A percentile compares a stretch with the other conserved stretches of the same genome.
Evolutionary conservation across 1,284 basidiomycete species (phyloP).

Genomic region (Paramarasmius palmivorus): DNA sequence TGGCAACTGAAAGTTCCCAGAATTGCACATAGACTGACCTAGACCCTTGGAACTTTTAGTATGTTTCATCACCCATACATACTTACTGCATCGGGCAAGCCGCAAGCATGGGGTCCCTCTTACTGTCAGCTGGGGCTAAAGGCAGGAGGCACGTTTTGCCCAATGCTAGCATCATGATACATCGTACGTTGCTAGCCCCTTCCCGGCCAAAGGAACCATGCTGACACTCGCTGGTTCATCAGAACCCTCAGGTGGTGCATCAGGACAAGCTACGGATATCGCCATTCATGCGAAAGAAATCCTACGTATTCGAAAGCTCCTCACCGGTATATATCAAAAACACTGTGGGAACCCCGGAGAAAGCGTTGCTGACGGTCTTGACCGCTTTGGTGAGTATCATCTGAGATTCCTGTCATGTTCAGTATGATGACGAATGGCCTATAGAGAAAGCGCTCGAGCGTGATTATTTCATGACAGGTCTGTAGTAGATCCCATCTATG

Average conservation of each 20-base stretch:
- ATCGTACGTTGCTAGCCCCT: constrained; percentile 60
- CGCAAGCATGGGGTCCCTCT: constrained; percentile 90
- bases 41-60: constrained; percentile 56
- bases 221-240: constrained; percentile 6
- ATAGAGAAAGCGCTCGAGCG: constrained; percentile 85
- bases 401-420: constrained; percentile 17
- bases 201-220: constrained; percentile 16
- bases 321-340: constrained; percentile 84
- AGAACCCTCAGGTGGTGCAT: constrained; percentile 95
- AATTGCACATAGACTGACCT: no score
- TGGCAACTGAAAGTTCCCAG: no score
- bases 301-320: constrained; percentile 76
- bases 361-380: constrained; percentile 58
- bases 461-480: constrained; percentile 93
- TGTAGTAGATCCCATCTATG: constrained; percentile 24
- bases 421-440: constrained; percentile 20
- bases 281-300: constrained; percentile 95
- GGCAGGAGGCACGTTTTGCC: constrained; percentile 89
- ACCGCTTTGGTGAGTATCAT: constrained; percentile 70
- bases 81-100: constrained; percentile 94
- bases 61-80: constrained; percentile 90
- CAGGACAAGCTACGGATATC: constrained; percentile 91
- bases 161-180: constrained; percentile 95
- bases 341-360: constrained; percentile 76
- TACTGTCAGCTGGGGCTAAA: constrained; percentile 84